Conservation (phyloP, 2,329 filamentous ascomycete species). For the Chaetothyriales sp. region DNA sequence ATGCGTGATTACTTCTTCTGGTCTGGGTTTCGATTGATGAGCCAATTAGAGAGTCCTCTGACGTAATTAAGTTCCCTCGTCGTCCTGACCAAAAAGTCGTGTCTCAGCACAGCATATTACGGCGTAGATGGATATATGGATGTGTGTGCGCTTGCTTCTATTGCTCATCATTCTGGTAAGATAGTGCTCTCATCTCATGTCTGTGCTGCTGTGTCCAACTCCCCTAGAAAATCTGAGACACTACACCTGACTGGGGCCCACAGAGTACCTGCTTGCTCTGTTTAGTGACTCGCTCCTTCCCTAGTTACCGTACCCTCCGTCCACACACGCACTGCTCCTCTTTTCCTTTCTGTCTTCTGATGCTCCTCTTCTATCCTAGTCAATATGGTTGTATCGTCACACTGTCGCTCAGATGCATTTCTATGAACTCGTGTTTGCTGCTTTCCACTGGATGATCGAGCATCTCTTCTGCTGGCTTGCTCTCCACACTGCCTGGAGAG, state of each 20-base stretch:
- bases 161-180: no score
- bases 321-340: not conserved
- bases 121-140: no score
- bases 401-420: not conserved
- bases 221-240: no score
- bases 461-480: not conserved
- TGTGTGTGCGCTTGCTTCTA: no score
- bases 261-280: not conserved
- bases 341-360: not conserved
- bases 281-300: not conserved
- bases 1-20: not conserved
- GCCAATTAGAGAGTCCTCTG: not conserved
- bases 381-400: not conserved
- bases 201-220: not conserved
- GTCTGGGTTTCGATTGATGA: not conserved
- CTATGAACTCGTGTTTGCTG: not conserved
- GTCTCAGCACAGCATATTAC: no score
- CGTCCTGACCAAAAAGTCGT: no score
- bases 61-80: not conserved
- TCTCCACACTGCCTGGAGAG: not conserved
- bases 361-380: not conserved
- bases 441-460: not conserved
- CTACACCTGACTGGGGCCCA: no score
- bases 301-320: not conserved
- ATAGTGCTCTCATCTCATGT: no score